These are phyloP conservation scores for Aureobasidium sp. DNA, from an alignment of 2,329 filamentous ascomycete species.

Conservation along the genomic window DNA sequence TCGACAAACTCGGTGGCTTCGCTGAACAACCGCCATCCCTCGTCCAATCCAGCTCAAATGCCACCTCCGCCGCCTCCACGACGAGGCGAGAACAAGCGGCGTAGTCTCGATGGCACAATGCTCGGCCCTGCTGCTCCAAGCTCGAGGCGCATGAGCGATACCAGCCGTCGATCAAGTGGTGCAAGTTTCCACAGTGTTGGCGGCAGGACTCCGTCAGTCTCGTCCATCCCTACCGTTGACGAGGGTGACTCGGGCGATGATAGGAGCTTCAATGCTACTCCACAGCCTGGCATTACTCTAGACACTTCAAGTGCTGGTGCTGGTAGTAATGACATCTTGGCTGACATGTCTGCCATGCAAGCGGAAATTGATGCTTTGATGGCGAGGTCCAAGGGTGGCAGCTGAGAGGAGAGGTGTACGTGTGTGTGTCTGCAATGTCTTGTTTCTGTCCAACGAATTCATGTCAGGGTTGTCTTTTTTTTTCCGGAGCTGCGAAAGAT, in stretches of 20 bases:
- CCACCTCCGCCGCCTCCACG: slow-evolving; percentile 16
- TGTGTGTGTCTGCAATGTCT: not conserved
- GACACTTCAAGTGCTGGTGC: not conserved
- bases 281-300: not conserved
- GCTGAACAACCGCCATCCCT: not conserved
- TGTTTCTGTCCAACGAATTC: not conserved
- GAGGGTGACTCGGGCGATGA: slow-evolving; percentile 9
- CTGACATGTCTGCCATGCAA: slow-evolving; percentile 15
- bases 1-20: slow-evolving; percentile 6
- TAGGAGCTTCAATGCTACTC: not conserved
- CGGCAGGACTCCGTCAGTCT: slow-evolving; percentile 1
- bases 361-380: slow-evolving; percentile 14
- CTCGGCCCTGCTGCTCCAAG: not conserved
- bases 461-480: not conserved
- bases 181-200: not conserved
- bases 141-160: slow-evolving; percentile 2
- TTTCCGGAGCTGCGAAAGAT: too few relatives aligned
- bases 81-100: slow-evolving; percentile 13
- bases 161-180: slow-evolving; percentile 7
- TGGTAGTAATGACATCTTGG: slow-evolving; percentile 5
- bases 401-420: not conserved
- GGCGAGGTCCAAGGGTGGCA: not conserved
- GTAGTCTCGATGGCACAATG: slow-evolving; percentile 13
- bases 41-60: not conserved
- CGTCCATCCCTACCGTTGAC: slow-evolving; percentile 4